Percentiles rank a stretch among this genome's conserved stretches.
Conservation (phyloP, 257 asterid genomes). For the Ligustrum vulgare region DNA sequence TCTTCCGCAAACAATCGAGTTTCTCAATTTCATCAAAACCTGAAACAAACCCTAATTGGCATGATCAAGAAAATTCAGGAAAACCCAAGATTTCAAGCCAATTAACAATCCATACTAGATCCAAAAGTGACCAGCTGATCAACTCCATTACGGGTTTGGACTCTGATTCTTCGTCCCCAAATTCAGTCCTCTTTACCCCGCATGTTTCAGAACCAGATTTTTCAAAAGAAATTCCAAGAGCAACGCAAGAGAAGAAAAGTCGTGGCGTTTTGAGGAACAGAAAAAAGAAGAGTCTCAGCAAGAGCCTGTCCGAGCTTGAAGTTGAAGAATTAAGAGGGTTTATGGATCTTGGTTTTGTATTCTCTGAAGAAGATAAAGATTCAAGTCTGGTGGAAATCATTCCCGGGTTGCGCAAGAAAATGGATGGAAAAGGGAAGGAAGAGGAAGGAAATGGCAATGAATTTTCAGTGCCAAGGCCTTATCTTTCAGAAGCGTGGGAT, state of each 20-base stretch:
- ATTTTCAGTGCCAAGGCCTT: slow-evolving; percentile 40
- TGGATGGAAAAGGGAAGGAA: slow-evolving; percentile 7
- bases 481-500: slow-evolving; percentile 66
- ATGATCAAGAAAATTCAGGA: slow-evolving; percentile 10
- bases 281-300: slow-evolving; percentile 21
- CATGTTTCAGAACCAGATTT: slow-evolving; percentile 22
- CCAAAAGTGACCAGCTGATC: slow-evolving; percentile 33
- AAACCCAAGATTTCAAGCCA: slow-evolving; percentile 11
- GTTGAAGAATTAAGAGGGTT: slow-evolving; percentile 61
- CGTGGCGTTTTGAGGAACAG: neutral
- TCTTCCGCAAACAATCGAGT: slow-evolving; percentile 22
- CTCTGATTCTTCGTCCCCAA: slow-evolving; percentile 30
- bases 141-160: slow-evolving; percentile 19
- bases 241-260: neutral
- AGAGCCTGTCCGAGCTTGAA: slow-evolving; percentile 63
- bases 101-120: slow-evolving; percentile 25
- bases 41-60: neutral
- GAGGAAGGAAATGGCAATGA: neutral
- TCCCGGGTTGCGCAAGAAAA: slow-evolving; percentile 48
- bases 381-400: slow-evolving; percentile 38
- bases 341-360: slow-evolving; percentile 65
- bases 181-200: slow-evolving; percentile 30
- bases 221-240: neutral
- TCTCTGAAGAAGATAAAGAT: slow-evolving; percentile 46
- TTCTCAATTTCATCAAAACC: neutral